Percentiles rank a stretch among this genome's conserved stretches.
Conservation (phyloP, 2,329 filamentous ascomycete species). For the Aspergillus sp. region DNA sequence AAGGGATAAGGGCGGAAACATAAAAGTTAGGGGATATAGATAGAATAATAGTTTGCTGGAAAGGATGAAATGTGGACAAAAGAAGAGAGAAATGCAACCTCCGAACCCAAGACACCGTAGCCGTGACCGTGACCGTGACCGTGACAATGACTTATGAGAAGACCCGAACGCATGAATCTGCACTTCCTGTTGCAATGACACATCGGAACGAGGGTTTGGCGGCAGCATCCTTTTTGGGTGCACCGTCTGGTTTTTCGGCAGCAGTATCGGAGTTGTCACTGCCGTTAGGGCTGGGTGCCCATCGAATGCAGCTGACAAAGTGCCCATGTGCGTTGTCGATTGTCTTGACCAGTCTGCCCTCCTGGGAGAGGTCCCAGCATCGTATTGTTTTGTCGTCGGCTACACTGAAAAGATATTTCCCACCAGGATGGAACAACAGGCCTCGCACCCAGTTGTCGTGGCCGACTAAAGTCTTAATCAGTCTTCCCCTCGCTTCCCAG, state of each 20-base stretch:
- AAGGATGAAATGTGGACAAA: not conserved
- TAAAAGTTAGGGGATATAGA: not conserved
- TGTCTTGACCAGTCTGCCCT: slow-evolving; percentile 84
- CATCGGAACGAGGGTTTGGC: slow-evolving; percentile 4
- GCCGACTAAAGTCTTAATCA: slow-evolving; percentile 79
- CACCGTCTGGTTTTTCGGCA: not conserved
- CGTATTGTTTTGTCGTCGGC: slow-evolving; percentile 88
- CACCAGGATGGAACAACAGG: slow-evolving; percentile 85
- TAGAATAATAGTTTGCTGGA: not conserved
- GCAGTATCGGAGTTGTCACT: not conserved
- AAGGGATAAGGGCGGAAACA: not conserved
- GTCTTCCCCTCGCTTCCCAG: slow-evolving; percentile 82
- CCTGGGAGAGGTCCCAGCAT: slow-evolving; percentile 91
- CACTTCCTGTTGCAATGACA: slow-evolving; percentile 10
- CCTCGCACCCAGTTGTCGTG: slow-evolving; percentile 94
- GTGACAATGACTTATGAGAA: slow-evolving; percentile 5
- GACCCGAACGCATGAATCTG: slow-evolving; percentile 10
- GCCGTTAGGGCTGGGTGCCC: slow-evolving; percentile 62
- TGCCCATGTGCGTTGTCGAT: slow-evolving; percentile 75
- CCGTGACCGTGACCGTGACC: not conserved
- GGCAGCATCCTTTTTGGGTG: not conserved
- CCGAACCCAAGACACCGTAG: not conserved
- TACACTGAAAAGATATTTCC: slow-evolving; percentile 83
- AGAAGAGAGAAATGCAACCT: not conserved
- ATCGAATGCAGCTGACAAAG: slow-evolving; percentile 82